Conservation (phyloP, 352 stramenopile genomes). For the Plasmopara muralis region DNA sequence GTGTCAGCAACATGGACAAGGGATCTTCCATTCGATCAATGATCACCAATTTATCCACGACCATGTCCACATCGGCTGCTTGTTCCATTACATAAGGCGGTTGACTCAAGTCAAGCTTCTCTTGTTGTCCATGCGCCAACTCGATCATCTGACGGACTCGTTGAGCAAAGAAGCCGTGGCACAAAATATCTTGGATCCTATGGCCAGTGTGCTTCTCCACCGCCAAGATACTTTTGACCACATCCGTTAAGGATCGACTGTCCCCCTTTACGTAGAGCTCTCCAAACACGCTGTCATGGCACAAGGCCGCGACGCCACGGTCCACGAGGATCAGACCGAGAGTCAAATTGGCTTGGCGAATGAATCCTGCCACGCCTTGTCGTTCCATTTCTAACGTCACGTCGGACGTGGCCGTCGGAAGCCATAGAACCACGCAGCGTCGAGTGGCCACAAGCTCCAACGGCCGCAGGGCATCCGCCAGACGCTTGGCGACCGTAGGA, state of each 20-base stretch:
- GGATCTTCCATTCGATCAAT: slow-evolving; percentile 77
- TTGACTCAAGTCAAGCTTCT: slow-evolving; percentile 25
- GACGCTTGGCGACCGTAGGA: slow-evolving; percentile 38
- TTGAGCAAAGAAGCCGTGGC: slow-evolving; percentile 45
- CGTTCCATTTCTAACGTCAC: slow-evolving; percentile 69
- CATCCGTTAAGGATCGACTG: slow-evolving; percentile 46
- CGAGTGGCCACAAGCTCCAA: slow-evolving; percentile 19
- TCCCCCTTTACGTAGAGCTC: slow-evolving; percentile 67
- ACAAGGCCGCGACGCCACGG: slow-evolving; percentile 45
- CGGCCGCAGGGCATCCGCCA: slow-evolving; percentile 38
- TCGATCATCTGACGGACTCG: slow-evolving; percentile 59
- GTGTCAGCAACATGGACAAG: slow-evolving; percentile 73
- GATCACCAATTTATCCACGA: slow-evolving; percentile 54
- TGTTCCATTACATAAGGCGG: slow-evolving; percentile 2
- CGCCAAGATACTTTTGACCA: slow-evolving; percentile 57
- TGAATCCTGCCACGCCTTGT: slow-evolving; percentile 49
- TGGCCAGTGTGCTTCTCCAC: slow-evolving; percentile 41
- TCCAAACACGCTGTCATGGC: slow-evolving; percentile 57
- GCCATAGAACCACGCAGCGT: slow-evolving; percentile 49
- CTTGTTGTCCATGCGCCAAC: slow-evolving; percentile 37
- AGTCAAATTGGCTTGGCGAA: slow-evolving; percentile 44
- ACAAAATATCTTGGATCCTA: slow-evolving; percentile 34
- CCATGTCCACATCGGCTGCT: slow-evolving; percentile 2
- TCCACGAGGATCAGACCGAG: slow-evolving; percentile 61
- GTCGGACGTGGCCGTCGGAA: slow-evolving; percentile 48